phyloP scores from a whole-genome alignment of 768 basidiomycete species.

The Suillus ampliporus region DNA sequence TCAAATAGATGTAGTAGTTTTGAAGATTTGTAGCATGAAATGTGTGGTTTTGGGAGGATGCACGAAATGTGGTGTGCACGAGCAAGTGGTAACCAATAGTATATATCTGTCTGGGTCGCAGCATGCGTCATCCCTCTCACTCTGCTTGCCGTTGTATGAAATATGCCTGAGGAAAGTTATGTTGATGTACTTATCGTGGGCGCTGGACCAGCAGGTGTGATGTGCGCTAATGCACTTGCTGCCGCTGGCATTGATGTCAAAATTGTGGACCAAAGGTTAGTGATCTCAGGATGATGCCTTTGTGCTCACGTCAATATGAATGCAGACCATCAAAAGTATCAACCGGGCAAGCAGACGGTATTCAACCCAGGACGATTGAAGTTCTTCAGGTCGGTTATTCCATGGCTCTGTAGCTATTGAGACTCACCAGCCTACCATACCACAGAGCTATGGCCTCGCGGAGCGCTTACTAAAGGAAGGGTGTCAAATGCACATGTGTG shows the following conservation, averaged over 20 bases:
- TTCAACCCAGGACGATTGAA: conserved; percentile 59
- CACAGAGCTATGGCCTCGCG: conserved; percentile 79
- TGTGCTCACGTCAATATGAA: neutral
- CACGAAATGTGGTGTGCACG: no score
- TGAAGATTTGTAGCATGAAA: no score
- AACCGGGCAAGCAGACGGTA: conserved; percentile 60
- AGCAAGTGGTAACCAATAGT: no score
- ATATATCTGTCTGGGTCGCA: no score
- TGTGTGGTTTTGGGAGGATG: no score
- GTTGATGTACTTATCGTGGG: conserved; percentile 55
- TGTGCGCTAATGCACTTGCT: conserved; percentile 65
- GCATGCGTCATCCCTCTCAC: no score
- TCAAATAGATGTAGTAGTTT: no score
- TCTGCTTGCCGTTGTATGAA: neutral
- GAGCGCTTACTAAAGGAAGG: conserved; percentile 66
- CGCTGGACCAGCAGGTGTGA: conserved; percentile 63
- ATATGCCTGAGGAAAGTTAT: conserved; percentile 30
- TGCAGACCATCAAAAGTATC: conserved; percentile 46
- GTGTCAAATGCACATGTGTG: conserved; percentile 71
- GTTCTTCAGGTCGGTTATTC: conserved; percentile 47
- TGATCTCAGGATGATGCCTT: neutral
- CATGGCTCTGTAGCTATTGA: neutral
- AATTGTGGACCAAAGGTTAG: conserved; percentile 53
- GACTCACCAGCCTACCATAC: neutral
- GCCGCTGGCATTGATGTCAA: conserved; percentile 50